These are phyloP conservation scores for Syzygium oleosum DNA, from an alignment of 345 rosid species.

Conservation along the genomic window DNA sequence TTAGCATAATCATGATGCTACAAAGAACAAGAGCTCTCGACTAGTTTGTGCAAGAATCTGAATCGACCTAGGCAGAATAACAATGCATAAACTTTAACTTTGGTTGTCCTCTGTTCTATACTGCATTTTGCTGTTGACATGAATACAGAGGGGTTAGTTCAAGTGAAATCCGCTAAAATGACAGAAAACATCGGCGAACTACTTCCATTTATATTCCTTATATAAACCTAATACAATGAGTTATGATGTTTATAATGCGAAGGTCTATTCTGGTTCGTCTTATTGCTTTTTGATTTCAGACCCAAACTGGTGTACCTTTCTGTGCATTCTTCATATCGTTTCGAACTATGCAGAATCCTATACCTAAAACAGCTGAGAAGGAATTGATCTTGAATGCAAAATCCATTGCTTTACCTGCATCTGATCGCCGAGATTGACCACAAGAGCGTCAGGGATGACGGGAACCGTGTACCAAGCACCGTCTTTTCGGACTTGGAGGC, in stretches of 20 bases:
- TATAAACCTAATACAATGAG: no score
- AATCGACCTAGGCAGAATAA: neutral
- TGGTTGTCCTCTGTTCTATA: neutral
- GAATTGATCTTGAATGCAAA: neutral
- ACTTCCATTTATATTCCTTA: neutral
- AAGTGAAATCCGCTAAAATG: neutral
- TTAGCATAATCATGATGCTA: neutral
- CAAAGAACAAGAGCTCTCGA: neutral
- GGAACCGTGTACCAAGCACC: conserved; percentile 37
- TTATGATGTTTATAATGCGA: no score
- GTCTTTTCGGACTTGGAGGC: conserved; percentile 29
- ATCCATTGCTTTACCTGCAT: conserved; percentile 18
- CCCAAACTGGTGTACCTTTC: no score
- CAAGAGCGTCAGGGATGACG: conserved; percentile 31
- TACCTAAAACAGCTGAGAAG: neutral
- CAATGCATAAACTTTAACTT: neutral
- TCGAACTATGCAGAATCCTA: neutral
- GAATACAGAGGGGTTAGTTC: neutral
- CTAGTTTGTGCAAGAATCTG: neutral
- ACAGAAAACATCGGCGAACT: neutral
- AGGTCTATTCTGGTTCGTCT: no score
- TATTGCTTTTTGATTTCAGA: no score
- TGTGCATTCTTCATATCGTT: neutral
- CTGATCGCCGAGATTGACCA: conserved; percentile 46
- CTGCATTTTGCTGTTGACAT: neutral